These are phyloP conservation scores for Pseudogymnoascus sp. DNA, from an alignment of 2,329 filamentous ascomycete genomes.

Conservation along the genomic window DNA sequence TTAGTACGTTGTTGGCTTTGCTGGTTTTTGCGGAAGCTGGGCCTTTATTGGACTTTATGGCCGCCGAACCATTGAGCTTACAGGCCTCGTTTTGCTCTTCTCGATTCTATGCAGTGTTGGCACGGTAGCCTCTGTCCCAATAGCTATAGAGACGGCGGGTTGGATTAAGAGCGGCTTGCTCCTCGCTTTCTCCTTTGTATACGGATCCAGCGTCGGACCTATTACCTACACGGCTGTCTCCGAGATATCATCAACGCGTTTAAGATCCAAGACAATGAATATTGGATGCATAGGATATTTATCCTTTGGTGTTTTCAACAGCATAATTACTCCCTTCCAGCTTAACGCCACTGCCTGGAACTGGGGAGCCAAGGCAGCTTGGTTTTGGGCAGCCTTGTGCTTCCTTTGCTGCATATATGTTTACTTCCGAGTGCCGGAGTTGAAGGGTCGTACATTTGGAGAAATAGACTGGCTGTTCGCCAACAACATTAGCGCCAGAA, in stretches of 20 bases:
- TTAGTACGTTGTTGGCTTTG: constrained; percentile 16
- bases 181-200: constrained; percentile 72
- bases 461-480: constrained; percentile 84
- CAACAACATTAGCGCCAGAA: constrained; percentile 42
- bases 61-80: constrained; percentile 12
- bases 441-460: constrained; percentile 70
- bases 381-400: constrained; percentile 64
- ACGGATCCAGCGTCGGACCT: constrained; percentile 80
- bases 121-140: constrained; percentile 35
- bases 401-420: constrained; percentile 52
- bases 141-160: constrained; percentile 35
- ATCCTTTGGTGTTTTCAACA: constrained; percentile 74
- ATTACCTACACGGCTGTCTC: constrained; percentile 84
- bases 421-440: constrained; percentile 75
- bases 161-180: constrained; percentile 48
- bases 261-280: constrained; percentile 88
- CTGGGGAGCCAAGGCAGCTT: constrained; percentile 77
- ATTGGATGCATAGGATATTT: constrained; percentile 64
- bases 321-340: constrained; percentile 85
- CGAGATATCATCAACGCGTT: constrained; percentile 70
- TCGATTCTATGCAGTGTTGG: constrained; percentile 39
- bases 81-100: constrained; percentile 9
- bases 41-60: constrained; percentile 34
- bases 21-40: constrained; percentile 40
- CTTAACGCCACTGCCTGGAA: constrained; percentile 80